Evolutionary conservation across 495 filamentous ascomycete species (phyloP).

Genomic region (Penicillium flavigenum): DNA sequence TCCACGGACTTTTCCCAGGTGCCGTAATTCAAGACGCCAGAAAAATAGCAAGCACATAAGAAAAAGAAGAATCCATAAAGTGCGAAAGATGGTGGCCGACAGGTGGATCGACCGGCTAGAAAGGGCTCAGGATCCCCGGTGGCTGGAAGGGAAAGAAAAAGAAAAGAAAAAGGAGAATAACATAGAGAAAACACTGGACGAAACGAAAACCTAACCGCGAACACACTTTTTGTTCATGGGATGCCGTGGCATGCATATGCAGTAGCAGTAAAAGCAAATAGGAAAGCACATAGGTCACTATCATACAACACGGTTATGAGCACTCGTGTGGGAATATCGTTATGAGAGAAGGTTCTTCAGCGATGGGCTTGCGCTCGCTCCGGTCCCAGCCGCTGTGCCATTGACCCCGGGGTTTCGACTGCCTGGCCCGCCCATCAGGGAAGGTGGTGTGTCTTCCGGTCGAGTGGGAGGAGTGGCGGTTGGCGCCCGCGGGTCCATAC

Average conservation of each 20-base stretch:
- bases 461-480: conserved; percentile 36
- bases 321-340: conserved; percentile 14
- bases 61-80: conserved; percentile 5
- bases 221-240: conserved; percentile 23
- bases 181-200: not conserved
- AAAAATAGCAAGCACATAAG: conserved; percentile 13
- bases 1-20: conserved; percentile 18
- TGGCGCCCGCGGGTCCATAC: conserved; percentile 36
- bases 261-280: conserved; percentile 23
- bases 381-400: conserved; percentile 37
- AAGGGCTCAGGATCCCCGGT: not conserved
- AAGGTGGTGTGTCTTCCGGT: conserved; percentile 35
- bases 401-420: conserved; percentile 37
- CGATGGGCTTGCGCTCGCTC: conserved; percentile 73
- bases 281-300: conserved; percentile 23
- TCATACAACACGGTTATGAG: conserved; percentile 26
- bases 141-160: conserved; percentile 1
- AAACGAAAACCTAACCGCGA: conserved; percentile 13
- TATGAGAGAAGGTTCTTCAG: conserved; percentile 71
- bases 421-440: conserved; percentile 26
- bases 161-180: not conserved
- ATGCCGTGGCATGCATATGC: conserved; percentile 24
- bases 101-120: not conserved
- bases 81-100: conserved; percentile 1
- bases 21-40: conserved; percentile 28